Conservation (phyloP, 805 yeast genomes). For the Saturnispora bothae region DNA sequence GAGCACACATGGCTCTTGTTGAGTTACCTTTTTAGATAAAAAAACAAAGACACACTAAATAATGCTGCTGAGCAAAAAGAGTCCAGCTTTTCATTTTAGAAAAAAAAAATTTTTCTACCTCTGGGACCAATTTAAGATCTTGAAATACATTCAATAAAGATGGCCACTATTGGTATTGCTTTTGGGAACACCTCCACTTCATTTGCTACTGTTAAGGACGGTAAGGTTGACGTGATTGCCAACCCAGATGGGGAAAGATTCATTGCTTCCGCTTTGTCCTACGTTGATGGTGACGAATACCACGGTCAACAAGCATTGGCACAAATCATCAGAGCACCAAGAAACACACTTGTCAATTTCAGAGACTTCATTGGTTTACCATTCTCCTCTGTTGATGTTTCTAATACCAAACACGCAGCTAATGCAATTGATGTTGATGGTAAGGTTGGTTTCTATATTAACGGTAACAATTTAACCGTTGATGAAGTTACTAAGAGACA, state of each 20-base stretch:
- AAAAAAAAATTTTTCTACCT: background rate
- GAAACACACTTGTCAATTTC: conserved; percentile 79
- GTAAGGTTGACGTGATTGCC: conserved; percentile 93
- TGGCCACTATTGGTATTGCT: conserved; percentile 80
- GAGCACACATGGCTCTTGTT: too few relatives aligned
- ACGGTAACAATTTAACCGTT: conserved; percentile 50
- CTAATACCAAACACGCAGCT: conserved; percentile 55
- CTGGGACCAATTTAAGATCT: conserved; percentile 1
- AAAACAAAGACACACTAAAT: too few relatives aligned
- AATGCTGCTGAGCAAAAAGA: background rate
- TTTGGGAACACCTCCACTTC: conserved; percentile 96
- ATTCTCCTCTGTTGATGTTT: conserved; percentile 58
- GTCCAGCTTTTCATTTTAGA: background rate
- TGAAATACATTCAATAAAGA: conserved; percentile 10
- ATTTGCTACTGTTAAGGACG: conserved; percentile 84
- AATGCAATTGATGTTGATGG: conserved; percentile 56
- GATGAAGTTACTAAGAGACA: conserved; percentile 80
- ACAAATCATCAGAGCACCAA: conserved; percentile 84
- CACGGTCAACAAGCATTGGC: conserved; percentile 95
- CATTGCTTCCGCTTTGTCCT: conserved; percentile 85
- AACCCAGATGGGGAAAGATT: conserved; percentile 98
- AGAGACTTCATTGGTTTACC: conserved; percentile 83
- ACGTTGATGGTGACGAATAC: conserved; percentile 90
- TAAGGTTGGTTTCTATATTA: conserved; percentile 54
- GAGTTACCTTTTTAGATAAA: background rate